These are phyloP conservation scores for Raffaelea albimanens DNA, from an alignment of 2,329 filamentous ascomycete genomes.

Conservation along the genomic window DNA sequence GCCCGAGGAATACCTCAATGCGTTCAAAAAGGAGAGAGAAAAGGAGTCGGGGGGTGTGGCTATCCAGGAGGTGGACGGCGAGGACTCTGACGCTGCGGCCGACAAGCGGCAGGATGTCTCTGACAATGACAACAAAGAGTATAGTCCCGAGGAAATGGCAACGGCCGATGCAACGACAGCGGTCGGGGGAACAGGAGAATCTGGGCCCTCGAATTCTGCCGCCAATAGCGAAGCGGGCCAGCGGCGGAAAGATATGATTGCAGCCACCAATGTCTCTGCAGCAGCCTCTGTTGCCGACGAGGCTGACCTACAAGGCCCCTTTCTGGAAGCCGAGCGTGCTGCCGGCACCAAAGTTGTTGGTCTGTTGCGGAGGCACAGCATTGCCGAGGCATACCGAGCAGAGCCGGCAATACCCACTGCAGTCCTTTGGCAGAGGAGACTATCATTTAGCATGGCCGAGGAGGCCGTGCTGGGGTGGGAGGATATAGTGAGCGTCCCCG, in stretches of 20 bases:
- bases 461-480: constrained; percentile 64
- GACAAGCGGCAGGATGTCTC: background rate
- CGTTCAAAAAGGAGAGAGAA: constrained; percentile 25
- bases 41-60: constrained; percentile 7
- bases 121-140: background rate
- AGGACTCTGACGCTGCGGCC: background rate
- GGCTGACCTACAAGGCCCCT: constrained; percentile 45
- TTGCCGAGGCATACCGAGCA: constrained; percentile 24
- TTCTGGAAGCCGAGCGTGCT: constrained; percentile 38
- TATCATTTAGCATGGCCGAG: constrained; percentile 69
- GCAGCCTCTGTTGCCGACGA: constrained; percentile 52
- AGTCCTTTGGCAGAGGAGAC: constrained; percentile 50
- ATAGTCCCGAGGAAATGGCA: background rate
- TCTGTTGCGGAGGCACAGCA: constrained; percentile 55
- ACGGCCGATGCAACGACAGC: background rate
- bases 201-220: background rate
- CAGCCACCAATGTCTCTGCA: constrained; percentile 40
- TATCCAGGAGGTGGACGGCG: constrained; percentile 4
- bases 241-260: constrained; percentile 30
- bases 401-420: background rate
- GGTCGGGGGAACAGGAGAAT: constrained; percentile 8
- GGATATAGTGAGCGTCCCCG: constrained; percentile 34
- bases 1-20: constrained; percentile 46
- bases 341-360: constrained; percentile 25
- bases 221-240: constrained; percentile 24